Percentiles rank a stretch among this genome's conserved stretches.
Conservation (phyloP, 208 protist species). For the Leishmania gerbilli region DNA sequence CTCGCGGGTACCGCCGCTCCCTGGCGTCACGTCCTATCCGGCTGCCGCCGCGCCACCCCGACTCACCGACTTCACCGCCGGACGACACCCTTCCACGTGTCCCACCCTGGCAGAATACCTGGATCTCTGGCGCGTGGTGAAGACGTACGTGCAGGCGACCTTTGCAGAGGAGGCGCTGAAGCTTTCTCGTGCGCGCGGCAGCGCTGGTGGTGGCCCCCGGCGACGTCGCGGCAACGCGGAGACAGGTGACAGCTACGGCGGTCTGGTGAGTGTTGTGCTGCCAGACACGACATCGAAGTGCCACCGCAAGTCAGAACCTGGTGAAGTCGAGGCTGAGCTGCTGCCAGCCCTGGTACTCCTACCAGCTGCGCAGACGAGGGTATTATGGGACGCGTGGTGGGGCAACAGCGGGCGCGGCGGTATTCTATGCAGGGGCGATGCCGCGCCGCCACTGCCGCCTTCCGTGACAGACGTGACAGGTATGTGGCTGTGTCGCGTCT, state of each 20-base stretch:
- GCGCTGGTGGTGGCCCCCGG: not conserved
- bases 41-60: conserved; percentile 6
- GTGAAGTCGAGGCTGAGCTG: conserved; percentile 29
- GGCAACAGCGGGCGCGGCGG: conserved; percentile 2
- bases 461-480: conserved; percentile 20
- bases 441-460: conserved; percentile 1
- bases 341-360: conserved; percentile 18
- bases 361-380: conserved; percentile 15
- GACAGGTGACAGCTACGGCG: conserved; percentile 2
- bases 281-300: not conserved
- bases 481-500: conserved; percentile 17
- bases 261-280: conserved; percentile 23
- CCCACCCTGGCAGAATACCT: conserved; percentile 26
- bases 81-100: conserved; percentile 5
- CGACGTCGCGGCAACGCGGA: not conserved
- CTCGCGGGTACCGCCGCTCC: not conserved
- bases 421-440: not conserved
- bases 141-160: conserved; percentile 22
- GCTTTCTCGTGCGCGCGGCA: not conserved
- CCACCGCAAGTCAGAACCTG: not conserved
- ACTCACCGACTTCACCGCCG: conserved; percentile 21
- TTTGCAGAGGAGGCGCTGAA: conserved; percentile 22
- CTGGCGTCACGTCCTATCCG: not conserved
- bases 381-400: conserved; percentile 30
- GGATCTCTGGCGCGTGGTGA: conserved; percentile 32